phyloP scores from a whole-genome alignment of 2,329 filamentous ascomycete genomes.

The Pseudogymnoascus sp. region DNA sequence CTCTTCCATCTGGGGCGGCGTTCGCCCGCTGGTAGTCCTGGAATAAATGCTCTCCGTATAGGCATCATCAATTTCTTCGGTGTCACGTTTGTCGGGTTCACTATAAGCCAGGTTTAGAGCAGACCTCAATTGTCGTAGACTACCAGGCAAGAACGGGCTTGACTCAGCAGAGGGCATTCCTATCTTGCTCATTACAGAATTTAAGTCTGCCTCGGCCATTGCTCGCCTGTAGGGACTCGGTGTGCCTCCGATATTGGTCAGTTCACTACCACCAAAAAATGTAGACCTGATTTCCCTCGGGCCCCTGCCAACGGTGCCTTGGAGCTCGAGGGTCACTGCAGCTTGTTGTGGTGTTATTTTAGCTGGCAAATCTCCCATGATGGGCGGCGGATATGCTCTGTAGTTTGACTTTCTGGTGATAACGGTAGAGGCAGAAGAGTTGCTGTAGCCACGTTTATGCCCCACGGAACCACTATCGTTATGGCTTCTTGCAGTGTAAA shows the following conservation, averaged over 20 bases:
- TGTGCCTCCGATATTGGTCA: constrained; percentile 43
- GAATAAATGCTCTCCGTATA: constrained; percentile 29
- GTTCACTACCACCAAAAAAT: constrained; percentile 44
- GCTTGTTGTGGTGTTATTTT: constrained; percentile 23
- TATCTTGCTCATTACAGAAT: background rate
- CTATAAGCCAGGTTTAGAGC: background rate
- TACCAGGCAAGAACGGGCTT: background rate
- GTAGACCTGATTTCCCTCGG: constrained; percentile 38
- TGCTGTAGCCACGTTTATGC: background rate
- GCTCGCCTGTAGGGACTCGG: constrained; percentile 48
- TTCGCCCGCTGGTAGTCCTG: constrained; percentile 25
- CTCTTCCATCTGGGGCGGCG: constrained; percentile 17
- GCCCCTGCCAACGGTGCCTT: constrained; percentile 18
- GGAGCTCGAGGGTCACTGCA: constrained; percentile 20
- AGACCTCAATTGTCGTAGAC: background rate
- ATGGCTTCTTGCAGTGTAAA: constrained; percentile 6
- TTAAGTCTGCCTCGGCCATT: constrained; percentile 26
- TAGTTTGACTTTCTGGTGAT: constrained; percentile 2
- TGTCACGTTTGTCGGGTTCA: background rate
- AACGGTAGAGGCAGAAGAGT: constrained; percentile 4
- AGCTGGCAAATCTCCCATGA: constrained; percentile 8
- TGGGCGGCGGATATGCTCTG: constrained; percentile 2
- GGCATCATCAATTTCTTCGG: constrained; percentile 9
- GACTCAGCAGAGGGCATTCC: background rate
- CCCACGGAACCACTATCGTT: background rate